Evolutionary conservation across 345 rosid genomes (phyloP).

Genomic region (Litchi chinensis): DNA sequence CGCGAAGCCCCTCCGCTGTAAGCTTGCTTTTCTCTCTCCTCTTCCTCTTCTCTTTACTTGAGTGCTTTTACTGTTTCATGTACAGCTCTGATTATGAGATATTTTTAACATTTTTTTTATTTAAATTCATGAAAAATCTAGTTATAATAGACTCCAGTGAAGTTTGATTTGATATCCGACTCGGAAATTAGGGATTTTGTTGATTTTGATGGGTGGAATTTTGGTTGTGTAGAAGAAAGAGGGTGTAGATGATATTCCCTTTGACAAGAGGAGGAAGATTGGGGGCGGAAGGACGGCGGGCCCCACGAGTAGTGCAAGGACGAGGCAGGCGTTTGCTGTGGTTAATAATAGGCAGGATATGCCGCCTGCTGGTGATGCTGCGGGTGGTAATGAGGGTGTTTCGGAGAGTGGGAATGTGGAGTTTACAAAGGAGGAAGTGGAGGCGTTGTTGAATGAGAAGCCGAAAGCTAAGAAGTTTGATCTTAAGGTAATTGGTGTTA

Average conservation of each 20-base stretch:
- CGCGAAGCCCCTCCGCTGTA: conserved; percentile 71
- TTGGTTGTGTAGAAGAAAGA: conserved; percentile 56
- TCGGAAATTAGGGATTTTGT: background rate
- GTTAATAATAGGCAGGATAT: conserved; percentile 57
- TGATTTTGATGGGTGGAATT: background rate
- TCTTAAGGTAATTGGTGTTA: conserved; percentile 50
- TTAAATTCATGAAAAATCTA: too few species aligned
- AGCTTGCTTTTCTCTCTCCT: background rate
- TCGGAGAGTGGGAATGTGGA: conserved; percentile 46
- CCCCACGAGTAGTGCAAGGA: conserved; percentile 41
- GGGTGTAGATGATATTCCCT: conserved; percentile 44
- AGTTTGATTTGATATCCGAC: background rate
- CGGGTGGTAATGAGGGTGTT: conserved; percentile 37
- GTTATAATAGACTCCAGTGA: background rate
- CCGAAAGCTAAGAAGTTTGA: conserved; percentile 72
- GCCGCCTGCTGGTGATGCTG: conserved; percentile 34
- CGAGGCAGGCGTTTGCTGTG: conserved; percentile 50
- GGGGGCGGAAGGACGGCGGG: conserved; percentile 46
- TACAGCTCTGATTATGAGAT: too few species aligned
- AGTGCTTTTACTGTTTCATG: too few species aligned
- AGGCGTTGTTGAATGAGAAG: conserved; percentile 72
- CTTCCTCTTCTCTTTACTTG: too few species aligned
- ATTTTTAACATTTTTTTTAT: too few species aligned
- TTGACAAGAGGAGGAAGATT: conserved; percentile 68
- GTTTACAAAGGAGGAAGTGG: conserved; percentile 77